Conservation (phyloP, 1,284 basidiomycete genomes). For the Trametes pubescens region DNA sequence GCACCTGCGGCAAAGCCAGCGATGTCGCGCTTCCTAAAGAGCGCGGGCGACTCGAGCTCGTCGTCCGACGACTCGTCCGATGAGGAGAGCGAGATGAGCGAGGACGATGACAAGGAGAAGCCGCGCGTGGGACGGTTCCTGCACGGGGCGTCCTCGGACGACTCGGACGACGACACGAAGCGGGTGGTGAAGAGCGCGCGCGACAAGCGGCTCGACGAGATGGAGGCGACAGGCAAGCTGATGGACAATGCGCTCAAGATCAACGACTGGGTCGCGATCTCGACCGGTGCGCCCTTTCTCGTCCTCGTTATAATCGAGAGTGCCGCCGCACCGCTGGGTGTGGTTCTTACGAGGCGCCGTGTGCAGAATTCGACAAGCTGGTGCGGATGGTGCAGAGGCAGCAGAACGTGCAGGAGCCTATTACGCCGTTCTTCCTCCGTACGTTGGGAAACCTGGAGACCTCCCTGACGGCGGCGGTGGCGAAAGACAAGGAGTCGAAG, state of each 20-base stretch:
- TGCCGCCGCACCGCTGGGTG: background rate
- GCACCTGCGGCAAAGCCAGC: slow-evolving; percentile 63
- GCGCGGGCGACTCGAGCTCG: slow-evolving; percentile 54
- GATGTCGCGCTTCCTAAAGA: slow-evolving; percentile 80
- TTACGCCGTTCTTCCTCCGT: slow-evolving; percentile 89
- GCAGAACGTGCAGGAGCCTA: slow-evolving; percentile 85
- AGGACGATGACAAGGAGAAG: slow-evolving; percentile 47
- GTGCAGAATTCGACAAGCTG: slow-evolving; percentile 94
- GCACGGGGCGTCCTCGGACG: slow-evolving; percentile 64
- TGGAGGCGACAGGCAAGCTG: slow-evolving; percentile 86
- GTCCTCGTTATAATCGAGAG: slow-evolving; percentile 17
- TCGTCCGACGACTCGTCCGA: slow-evolving; percentile 53
- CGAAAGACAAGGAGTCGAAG: slow-evolving; percentile 90
- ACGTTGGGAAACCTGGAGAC: slow-evolving; percentile 82
- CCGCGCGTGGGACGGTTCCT: slow-evolving; percentile 52
- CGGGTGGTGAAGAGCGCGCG: slow-evolving; percentile 85
- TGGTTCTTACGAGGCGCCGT: slow-evolving; percentile 2
- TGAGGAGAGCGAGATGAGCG: slow-evolving; percentile 49
- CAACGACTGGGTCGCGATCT: slow-evolving; percentile 96
- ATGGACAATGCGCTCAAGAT: slow-evolving; percentile 98
- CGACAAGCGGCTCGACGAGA: slow-evolving; percentile 88
- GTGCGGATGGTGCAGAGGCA: slow-evolving; percentile 90
- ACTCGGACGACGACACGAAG: slow-evolving; percentile 76
- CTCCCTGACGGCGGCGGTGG: slow-evolving; percentile 77
- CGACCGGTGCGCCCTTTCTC: slow-evolving; percentile 68